A percentile compares a stretch with the other conserved stretches of the same genome.
phyloP scores from a whole-genome alignment of 2,329 filamentous ascomycete genomes.

The Orbilia oligospora region DNA sequence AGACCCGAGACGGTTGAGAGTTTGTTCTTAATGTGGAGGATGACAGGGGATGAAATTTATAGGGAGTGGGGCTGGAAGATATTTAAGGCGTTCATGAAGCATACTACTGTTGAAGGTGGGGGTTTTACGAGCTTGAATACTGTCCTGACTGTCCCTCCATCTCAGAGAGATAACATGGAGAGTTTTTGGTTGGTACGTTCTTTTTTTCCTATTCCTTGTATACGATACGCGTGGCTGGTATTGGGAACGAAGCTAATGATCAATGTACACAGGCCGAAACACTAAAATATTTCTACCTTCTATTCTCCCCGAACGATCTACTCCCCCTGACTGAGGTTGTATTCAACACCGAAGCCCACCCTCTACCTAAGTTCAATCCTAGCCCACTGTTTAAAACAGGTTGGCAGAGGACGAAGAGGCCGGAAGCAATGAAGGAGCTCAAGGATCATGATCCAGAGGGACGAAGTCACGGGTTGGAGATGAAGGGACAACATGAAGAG shows the following conservation, averaged over 20 bases:
- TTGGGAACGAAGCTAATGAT: conserved; percentile 23
- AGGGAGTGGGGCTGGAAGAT: conserved; percentile 99
- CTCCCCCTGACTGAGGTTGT: conserved; percentile 89
- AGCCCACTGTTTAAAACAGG: conserved; percentile 82
- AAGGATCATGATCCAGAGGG: conserved; percentile 44
- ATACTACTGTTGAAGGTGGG: conserved; percentile 80
- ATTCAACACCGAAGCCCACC: conserved; percentile 95
- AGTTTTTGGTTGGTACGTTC: conserved; percentile 92
- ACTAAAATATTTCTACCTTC: conserved; percentile 95
- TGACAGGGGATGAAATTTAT: conserved; percentile 90
- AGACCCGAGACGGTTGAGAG: conserved; percentile 97
- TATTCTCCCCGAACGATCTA: conserved; percentile 87
- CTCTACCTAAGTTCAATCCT: conserved; percentile 88
- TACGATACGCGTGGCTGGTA: background rate
- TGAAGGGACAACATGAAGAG: conserved; percentile 50
- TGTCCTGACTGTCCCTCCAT: conserved; percentile 79
- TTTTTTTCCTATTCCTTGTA: background rate
- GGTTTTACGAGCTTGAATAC: conserved; percentile 87
- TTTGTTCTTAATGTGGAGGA: conserved; percentile 98
- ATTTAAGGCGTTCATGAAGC: conserved; percentile 90
- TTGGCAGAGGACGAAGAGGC: conserved; percentile 78
- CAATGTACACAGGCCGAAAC: conserved; percentile 85
- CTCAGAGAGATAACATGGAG: conserved; percentile 91
- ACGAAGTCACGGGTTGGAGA: conserved; percentile 21
- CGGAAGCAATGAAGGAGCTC: conserved; percentile 15